Base-by-base conservation (phyloP, 2,329 filamentous ascomycete genomes). In the Rhynchosporium graminicola region DNA sequence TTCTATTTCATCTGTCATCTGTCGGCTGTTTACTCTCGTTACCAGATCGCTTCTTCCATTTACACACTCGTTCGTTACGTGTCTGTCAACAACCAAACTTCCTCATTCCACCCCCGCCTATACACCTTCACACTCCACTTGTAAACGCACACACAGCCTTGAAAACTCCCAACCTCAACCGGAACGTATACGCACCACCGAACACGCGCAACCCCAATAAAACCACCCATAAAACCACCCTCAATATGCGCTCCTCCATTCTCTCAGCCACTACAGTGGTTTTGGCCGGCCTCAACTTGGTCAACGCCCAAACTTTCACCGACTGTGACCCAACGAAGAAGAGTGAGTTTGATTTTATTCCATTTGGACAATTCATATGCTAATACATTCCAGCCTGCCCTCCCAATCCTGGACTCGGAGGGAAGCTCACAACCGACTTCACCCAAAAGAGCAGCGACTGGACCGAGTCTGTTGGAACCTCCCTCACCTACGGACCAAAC, bases 381-480 rank as follows among this genome's bases (percentile, higher is more conserved):
- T 72, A 66, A 73, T 66, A 57, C 26, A 9, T 20, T n/a, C 15
- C 60, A 70, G 71, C 73, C 5, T 81, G 79, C 68, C 75, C 78
- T n/a, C 71, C 77, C 57, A 72, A 81, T 67, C 73, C 76, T 12
- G 79, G 77, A 61, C 74, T 80, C 60, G 73, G 76, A 51, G 71
- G 71, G 51, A 76, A 67, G 33, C 73, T 76, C 65, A 71, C 74
- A 38, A 77, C 76, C 61, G 77, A 80, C 67, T 81, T 80, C 72
- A 78, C 75, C 46, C 70, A 73, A 33, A 72, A 72, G 46, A 73
- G 76, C 66, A 74, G 70, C 63, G 80, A 83, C 67, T 91, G 89
- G 75, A 83, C 80, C 0, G 76, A 83, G 9, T 83, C 83, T 51
- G 74, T 74, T 63, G 78, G 82, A 57, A 80, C 77, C 4, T 72